These are phyloP conservation scores for Umbelopsis vinacea DNA, from an alignment of 192 early-diverging fungal species.

Conservation along the genomic window DNA sequence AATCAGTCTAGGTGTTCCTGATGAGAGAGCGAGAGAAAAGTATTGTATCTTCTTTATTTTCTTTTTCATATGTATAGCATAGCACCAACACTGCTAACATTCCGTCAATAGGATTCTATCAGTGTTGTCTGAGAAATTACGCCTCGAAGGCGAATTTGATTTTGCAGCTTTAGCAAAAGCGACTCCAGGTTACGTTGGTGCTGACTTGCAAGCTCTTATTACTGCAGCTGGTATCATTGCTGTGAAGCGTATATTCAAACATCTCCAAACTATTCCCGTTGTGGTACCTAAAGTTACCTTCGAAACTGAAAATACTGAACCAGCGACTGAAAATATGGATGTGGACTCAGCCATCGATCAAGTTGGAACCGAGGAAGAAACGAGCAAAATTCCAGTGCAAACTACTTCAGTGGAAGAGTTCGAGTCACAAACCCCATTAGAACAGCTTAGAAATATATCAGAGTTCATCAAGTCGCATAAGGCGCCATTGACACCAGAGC, in stretches of 20 bases:
- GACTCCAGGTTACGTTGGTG: slow-evolving; percentile 98
- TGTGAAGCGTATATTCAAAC: slow-evolving; percentile 76
- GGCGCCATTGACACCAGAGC: slow-evolving; percentile 74
- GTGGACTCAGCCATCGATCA: slow-evolving; percentile 1
- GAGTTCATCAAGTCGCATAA: slow-evolving; percentile 73
- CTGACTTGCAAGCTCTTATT: slow-evolving; percentile 91
- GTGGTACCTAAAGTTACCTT: slow-evolving; percentile 18
- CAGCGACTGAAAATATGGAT: neutral
- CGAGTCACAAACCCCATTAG: slow-evolving; percentile 38
- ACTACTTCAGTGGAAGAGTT: slow-evolving; percentile 40
- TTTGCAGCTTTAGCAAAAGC: slow-evolving; percentile 79
- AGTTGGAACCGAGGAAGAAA: neutral
- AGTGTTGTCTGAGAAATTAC: slow-evolving; percentile 78
- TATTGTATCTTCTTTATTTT: slow-evolving; percentile 41
- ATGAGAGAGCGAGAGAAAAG: slow-evolving; percentile 84
- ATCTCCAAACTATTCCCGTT: slow-evolving; percentile 42
- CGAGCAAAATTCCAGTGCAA: slow-evolving; percentile 22
- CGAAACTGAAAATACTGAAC: slow-evolving; percentile 20
- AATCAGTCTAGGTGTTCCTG: slow-evolving; percentile 88
- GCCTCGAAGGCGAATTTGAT: slow-evolving; percentile 84
- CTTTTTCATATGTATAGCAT: too few species aligned
- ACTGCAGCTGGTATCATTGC: slow-evolving; percentile 92
- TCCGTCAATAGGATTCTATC: slow-evolving; percentile 62
- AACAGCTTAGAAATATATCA: slow-evolving; percentile 69
- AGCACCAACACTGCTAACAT: too few species aligned